Evolutionary conservation across 2,329 filamentous ascomycete genomes (phyloP), one percentile per base, ranked within the genome.

Genomic region (Trichophyton mentagrophytes): DNA sequence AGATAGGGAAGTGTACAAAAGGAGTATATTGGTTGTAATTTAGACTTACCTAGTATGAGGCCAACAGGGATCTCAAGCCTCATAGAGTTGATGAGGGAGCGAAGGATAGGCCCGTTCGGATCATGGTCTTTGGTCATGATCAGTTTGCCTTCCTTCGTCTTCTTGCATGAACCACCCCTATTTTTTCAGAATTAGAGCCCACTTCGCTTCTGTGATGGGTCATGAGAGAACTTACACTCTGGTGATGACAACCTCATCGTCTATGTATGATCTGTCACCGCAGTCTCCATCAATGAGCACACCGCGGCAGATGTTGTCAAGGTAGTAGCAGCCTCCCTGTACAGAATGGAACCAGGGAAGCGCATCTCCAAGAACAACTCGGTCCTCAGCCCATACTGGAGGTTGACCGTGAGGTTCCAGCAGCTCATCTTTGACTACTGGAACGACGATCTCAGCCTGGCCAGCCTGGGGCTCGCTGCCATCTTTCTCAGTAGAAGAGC

Each of bases 291-390:
- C 83, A 20, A 86, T 75, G 25, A 89, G 74, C 61, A 86, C 80
- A 0, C 81, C 83, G 49, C 76, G 75, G 1, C 78, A 78, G n/a
- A 82, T 69, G 0, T 75, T 73, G 1, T 78, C 71, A 0, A 71
- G 74, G 0, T 76, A 75, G 60, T 89, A 84, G 3, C 79, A 74
- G 3, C 82, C 83, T 1, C 81, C 77, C 65, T 89, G 82, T 42
- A 83, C 82, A 1, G 80, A 73, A 13, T 78, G 80, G 70, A 82
- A 89, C 71, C 84, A 87, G 0, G 80, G 77, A 0, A 88, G 67
- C 0, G 84, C 78, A 66, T 88, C 84, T 64, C 82, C 87, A 0
- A 90, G 72, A 13, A 80, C 79, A 61, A 84, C 80, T 3, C 86
- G 78, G 40, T 72, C 72, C 66, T 81, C 74, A 0, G 84, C 78